Conservation (phyloP, 2,329 filamentous ascomycete species). For the Spiromastix sp. region DNA sequence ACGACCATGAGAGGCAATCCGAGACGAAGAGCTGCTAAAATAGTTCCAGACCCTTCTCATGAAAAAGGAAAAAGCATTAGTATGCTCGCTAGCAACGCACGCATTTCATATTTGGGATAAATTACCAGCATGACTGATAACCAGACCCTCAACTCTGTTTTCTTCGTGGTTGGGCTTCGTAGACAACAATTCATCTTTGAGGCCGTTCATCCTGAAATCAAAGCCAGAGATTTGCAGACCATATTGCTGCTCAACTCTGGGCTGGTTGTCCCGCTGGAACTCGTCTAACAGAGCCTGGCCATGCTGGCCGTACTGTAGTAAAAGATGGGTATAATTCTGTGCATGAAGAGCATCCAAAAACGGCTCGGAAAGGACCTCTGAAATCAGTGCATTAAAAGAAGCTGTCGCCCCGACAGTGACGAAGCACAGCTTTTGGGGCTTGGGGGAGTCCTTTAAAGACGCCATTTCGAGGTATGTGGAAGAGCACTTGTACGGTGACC, state of each 20-base stretch:
- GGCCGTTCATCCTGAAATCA: slow-evolving; percentile 51
- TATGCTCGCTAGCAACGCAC: not conserved
- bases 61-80: not conserved
- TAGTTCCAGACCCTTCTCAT: slow-evolving; percentile 68
- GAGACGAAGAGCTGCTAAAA: slow-evolving; percentile 69
- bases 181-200: slow-evolving; percentile 49
- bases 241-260: slow-evolving; percentile 17
- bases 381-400: slow-evolving; percentile 62
- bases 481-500: no score
- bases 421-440: slow-evolving; percentile 49
- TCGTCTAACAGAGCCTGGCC: slow-evolving; percentile 44
- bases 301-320: slow-evolving; percentile 71
- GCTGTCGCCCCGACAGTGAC: slow-evolving; percentile 91
- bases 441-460: slow-evolving; percentile 14
- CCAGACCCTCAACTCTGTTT: slow-evolving; percentile 49
- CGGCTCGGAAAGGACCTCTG: slow-evolving; percentile 48
- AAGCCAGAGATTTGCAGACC: slow-evolving; percentile 51
- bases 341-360: slow-evolving; percentile 54
- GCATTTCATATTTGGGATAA: slow-evolving; percentile 7
- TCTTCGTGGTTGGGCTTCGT: slow-evolving; percentile 35
- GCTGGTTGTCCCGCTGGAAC: slow-evolving; percentile 18
- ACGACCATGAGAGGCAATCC: slow-evolving; percentile 76
- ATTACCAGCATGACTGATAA: slow-evolving; percentile 83
- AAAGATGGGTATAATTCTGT: slow-evolving; percentile 58
- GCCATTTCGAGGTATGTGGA: no score